Conservation (phyloP, 2,329 filamentous ascomycete genomes). For the Aspergillus spinulosporus region DNA sequence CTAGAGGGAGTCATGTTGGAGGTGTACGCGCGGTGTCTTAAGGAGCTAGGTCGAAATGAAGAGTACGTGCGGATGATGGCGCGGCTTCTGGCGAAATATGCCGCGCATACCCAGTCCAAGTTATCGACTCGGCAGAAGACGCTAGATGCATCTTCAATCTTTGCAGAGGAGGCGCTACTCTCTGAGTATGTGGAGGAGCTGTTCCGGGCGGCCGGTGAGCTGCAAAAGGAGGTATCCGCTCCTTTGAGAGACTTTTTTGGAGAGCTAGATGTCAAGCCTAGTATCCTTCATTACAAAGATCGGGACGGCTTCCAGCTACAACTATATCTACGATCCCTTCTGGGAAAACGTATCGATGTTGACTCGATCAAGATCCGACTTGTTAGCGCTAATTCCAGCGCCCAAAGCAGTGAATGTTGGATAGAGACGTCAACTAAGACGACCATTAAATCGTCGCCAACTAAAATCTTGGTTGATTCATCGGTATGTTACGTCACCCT, state of each 20-base stretch:
- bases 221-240: conserved; percentile 64
- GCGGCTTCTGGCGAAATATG: conserved; percentile 56
- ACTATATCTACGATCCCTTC: conserved; percentile 68
- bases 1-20: conserved; percentile 81
- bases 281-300: conserved; percentile 67
- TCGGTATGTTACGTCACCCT: conserved; percentile 39
- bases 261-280: conserved; percentile 65
- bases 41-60: conserved; percentile 70
- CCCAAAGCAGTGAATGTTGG: conserved; percentile 65
- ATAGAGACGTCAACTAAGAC: conserved; percentile 53
- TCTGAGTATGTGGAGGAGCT: conserved; percentile 44
- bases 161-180: conserved; percentile 32
- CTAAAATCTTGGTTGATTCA: conserved; percentile 53
- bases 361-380: conserved; percentile 66
- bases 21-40: conserved; percentile 81
- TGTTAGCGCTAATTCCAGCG: conserved; percentile 45
- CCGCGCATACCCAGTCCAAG: conserved; percentile 34
- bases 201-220: conserved; percentile 48
- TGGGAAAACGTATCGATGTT: conserved; percentile 69
- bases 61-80: conserved; percentile 77
- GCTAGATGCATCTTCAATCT: conserved; percentile 33
- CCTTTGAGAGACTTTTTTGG: conserved; percentile 74
- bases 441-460: conserved; percentile 58
- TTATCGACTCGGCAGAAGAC: conserved; percentile 34
- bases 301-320: conserved; percentile 74